phyloP scores from a whole-genome alignment of 371 early-diverging fungal genomes.

The Zopfochytrium polystomum region DNA sequence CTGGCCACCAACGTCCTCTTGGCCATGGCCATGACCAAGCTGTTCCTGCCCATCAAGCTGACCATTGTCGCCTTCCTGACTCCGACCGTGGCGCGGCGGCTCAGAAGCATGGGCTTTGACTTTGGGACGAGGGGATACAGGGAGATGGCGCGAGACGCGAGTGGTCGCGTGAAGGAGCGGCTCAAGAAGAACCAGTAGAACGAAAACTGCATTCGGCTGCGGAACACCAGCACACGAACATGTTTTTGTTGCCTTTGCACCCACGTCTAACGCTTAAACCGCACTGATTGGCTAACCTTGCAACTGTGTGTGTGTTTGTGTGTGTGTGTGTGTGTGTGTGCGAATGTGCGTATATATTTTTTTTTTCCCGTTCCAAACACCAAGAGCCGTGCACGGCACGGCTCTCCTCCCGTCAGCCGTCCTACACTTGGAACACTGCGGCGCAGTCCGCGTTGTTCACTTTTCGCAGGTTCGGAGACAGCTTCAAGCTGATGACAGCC shows the following conservation, averaged over 20 bases:
- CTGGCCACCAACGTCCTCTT: conserved; percentile 38
- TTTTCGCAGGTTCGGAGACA: conserved; percentile 50
- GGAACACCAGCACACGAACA: too few species aligned
- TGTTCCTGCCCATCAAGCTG: conserved; percentile 46
- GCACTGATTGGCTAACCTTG: too few species aligned
- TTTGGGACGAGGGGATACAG: conserved; percentile 22
- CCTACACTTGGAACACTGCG: conserved; percentile 15
- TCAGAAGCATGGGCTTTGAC: conserved; percentile 27
- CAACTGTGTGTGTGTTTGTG: too few species aligned
- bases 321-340: too few species aligned
- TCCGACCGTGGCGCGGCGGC: conserved; percentile 21
- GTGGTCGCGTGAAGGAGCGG: conserved; percentile 11
- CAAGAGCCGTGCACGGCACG: too few species aligned
- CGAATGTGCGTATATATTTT: too few species aligned
- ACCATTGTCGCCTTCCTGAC: conserved; percentile 21
- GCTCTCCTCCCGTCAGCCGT: too few species aligned
- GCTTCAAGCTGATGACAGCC: conserved; percentile 44
- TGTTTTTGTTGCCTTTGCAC: too few species aligned
- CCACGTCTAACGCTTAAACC: too few species aligned
- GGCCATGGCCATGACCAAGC: conserved; percentile 50
- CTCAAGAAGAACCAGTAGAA: too few species aligned
- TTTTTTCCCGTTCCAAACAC: too few species aligned
- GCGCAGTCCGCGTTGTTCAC: conserved; percentile 23
- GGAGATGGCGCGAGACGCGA: conserved; percentile 19
- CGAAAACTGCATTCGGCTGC: too few species aligned